Conservation (phyloP, 352 stramenopile genomes). For the Phytopythium delawarense region DNA sequence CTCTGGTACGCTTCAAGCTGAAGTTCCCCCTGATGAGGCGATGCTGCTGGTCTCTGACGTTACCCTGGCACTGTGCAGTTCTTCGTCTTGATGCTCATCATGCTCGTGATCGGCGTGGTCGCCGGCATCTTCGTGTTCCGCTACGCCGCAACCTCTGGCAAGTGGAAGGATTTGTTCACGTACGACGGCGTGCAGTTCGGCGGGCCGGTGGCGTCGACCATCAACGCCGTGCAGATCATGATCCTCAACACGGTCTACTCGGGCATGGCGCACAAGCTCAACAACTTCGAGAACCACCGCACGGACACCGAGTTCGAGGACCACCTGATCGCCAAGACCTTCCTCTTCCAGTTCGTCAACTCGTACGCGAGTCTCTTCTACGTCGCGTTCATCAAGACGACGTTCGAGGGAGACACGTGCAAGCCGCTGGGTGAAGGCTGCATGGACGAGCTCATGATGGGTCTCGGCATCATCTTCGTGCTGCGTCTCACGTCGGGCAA, state of each 20-base stretch:
- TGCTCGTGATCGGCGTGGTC: slow-evolving; percentile 63
- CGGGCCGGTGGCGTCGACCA: slow-evolving; percentile 52
- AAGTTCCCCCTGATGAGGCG: not conserved
- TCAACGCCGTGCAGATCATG: slow-evolving; percentile 82
- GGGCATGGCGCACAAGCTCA: slow-evolving; percentile 53
- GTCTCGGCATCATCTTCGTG: slow-evolving; percentile 69
- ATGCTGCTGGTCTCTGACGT: not conserved
- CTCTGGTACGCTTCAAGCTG: slow-evolving; percentile 28
- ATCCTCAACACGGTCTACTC: slow-evolving; percentile 76
- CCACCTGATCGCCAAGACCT: slow-evolving; percentile 80
- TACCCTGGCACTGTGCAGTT: slow-evolving; percentile 22
- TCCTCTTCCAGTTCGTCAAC: slow-evolving; percentile 85
- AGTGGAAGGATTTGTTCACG: slow-evolving; percentile 60
- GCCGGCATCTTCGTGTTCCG: slow-evolving; percentile 75
- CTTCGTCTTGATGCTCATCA: slow-evolving; percentile 66
- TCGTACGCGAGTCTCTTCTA: slow-evolving; percentile 82
- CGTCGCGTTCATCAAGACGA: slow-evolving; percentile 80
- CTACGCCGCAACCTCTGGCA: slow-evolving; percentile 40
- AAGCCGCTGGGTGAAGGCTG: slow-evolving; percentile 42
- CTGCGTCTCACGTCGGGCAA: slow-evolving; percentile 69
- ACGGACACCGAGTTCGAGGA: slow-evolving; percentile 96
- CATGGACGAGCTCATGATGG: slow-evolving; percentile 78
- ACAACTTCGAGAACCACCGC: slow-evolving; percentile 93
- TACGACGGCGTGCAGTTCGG: slow-evolving; percentile 41
- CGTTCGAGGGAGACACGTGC: slow-evolving; percentile 45